Base-by-base conservation (phyloP, 306 rosid species). In the Trifolium subterraneum region DNA sequence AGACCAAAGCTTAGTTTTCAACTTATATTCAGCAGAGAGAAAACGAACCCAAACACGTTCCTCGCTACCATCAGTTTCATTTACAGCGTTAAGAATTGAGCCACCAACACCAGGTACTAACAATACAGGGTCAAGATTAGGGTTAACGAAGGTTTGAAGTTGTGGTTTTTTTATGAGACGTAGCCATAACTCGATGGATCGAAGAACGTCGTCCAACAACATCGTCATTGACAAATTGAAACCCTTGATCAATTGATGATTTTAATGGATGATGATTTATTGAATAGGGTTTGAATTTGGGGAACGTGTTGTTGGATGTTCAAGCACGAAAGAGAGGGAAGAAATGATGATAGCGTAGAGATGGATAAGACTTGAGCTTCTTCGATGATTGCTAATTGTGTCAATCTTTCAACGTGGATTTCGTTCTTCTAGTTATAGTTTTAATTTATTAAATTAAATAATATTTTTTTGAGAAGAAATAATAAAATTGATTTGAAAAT, bases 41-140 rank as follows among this genome's bases (percentile, higher is more conserved):
- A 94, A 87, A 42, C 96, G 84, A 76, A 94, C 93, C 99, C 99
- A 94, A 79, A 94, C 86, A 47, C 99, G 86, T 66, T 92, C 99
- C 74, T 82, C 86, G 33, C 39, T 79, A 19, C 89, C 97, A 13
- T 78, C 85, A 29, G 63, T 61, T 4, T 74, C 77, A 58, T 78
- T 81, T 0, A 92, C 90, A 33, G 96, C 90, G 74, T 87, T 76
- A 81, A 94, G 56, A 0, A 94, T 77, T 45, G 99, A 88, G 65
- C 99, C 99, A n/a, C 86, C 97, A 61, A 94, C 51, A 7, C 99
- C 99, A 7, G 97, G 99, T 10, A 94, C 90, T 80, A 94, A 47
- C 20, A 94, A 81, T 8, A 94, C 97, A 22, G 99, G 99, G 77
- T 94, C 97, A 18, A 94, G 93, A 63, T 79, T 75, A 5, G 96